phyloP scores from a whole-genome alignment of 2,329 filamentous ascomycete genomes.

The Fusarium subtropicale region DNA sequence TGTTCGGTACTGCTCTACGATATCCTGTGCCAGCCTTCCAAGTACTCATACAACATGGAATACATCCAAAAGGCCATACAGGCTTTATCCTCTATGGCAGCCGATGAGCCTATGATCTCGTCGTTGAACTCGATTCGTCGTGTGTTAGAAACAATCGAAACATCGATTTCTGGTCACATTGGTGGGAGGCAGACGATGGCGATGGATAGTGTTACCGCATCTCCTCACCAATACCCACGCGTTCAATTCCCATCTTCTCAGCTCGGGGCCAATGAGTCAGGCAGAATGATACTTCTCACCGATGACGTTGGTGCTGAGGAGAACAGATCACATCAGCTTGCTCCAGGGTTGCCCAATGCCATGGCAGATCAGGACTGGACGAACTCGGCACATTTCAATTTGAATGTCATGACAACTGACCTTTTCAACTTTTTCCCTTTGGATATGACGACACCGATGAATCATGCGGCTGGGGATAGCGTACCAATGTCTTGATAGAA shows the following conservation, averaged over 20 bases:
- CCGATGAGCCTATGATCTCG: neutral
- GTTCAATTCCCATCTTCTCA: neutral
- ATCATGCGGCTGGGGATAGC: fast-evolving
- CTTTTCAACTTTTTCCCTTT: neutral
- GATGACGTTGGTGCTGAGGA: neutral
- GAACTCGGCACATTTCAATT: neutral
- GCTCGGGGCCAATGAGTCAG: neutral
- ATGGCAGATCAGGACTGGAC: neutral
- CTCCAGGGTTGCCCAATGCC: neutral
- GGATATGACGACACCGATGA: neutral
- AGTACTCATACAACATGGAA: neutral
- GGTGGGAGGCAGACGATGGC: neutral
- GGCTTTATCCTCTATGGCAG: neutral
- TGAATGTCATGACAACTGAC: neutral
- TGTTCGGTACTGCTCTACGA: neutral
- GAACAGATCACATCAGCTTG: neutral
- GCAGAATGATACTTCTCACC: neutral
- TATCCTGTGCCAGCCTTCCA: neutral
- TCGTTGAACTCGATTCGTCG: neutral
- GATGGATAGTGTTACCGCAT: fast-evolving
- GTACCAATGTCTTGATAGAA: too few relatives aligned
- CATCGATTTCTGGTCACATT: fast-evolving
- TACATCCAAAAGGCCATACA: neutral
- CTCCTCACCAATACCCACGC: neutral
- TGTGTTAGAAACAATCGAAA: neutral